phyloP scores from a whole-genome alignment of 192 early-diverging fungal species.

The Backusella tarrabulga region DNA sequence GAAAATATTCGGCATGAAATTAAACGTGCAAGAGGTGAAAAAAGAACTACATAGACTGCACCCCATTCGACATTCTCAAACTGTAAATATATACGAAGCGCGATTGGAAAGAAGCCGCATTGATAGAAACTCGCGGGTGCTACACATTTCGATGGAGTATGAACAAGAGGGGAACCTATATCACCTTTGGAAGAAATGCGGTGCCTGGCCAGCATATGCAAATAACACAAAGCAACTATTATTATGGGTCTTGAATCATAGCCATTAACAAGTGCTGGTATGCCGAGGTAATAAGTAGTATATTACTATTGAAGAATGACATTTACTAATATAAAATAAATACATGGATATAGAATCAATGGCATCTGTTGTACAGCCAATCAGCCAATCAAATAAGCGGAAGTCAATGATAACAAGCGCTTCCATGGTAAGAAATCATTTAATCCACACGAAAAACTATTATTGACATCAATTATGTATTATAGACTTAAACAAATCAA shows the following conservation, averaged over 20 bases:
- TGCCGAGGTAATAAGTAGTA: slow-evolving; percentile 45
- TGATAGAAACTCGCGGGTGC: slow-evolving; percentile 3
- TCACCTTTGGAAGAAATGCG: slow-evolving; percentile 63
- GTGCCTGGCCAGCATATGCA: slow-evolving; percentile 46
- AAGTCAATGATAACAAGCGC: slow-evolving; percentile 62
- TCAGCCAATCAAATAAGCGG: slow-evolving; percentile 57
- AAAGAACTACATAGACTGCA: no score
- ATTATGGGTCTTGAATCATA: slow-evolving; percentile 43
- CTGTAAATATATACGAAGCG: slow-evolving; percentile 56
- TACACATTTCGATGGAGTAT: slow-evolving; percentile 53
- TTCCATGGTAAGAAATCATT: slow-evolving; percentile 42
- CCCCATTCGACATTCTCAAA: slow-evolving; percentile 55
- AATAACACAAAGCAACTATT: slow-evolving; percentile 44
- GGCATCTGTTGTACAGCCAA: slow-evolving; percentile 42
- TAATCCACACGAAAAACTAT: neutral
- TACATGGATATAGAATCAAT: slow-evolving; percentile 39
- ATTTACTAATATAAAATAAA: slow-evolving; percentile 11
- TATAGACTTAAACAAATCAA: slow-evolving; percentile 32
- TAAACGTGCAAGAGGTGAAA: no score
- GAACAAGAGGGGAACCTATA: slow-evolving; percentile 49
- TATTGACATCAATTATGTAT: neutral
- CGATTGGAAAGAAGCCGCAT: slow-evolving; percentile 41
- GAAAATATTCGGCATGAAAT: no score
- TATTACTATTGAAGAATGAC: neutral
- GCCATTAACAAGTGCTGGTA: slow-evolving; percentile 63